phyloP scores from a whole-genome alignment of 192 early-diverging fungal genomes.

The Chytriomyces sp. region DNA sequence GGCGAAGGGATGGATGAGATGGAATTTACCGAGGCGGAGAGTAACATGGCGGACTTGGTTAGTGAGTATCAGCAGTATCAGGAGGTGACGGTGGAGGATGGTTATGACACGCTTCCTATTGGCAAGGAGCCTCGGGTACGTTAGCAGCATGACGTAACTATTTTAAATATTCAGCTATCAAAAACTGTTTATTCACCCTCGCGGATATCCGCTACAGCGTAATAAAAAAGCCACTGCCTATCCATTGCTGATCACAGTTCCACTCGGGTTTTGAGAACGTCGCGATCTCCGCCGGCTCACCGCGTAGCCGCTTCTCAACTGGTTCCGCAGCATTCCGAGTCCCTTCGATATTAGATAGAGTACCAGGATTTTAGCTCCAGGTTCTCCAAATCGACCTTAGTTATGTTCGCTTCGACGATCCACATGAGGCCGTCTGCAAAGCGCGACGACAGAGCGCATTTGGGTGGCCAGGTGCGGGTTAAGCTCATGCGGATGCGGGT shows the following conservation, averaged over 20 bases:
- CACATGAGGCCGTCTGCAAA: background rate
- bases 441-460: background rate
- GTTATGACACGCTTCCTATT: slow-evolving; percentile 36
- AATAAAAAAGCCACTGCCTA: slow-evolving; percentile 20
- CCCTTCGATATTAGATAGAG: slow-evolving; percentile 34
- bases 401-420: slow-evolving; percentile 36
- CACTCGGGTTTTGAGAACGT: slow-evolving; percentile 37
- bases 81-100: slow-evolving; percentile 60
- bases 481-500: too few relatives aligned
- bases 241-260: slow-evolving; percentile 17
- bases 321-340: slow-evolving; percentile 25
- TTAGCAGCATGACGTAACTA: background rate
- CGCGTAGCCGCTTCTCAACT: too few relatives aligned
- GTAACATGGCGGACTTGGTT: slow-evolving; percentile 98
- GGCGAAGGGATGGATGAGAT: slow-evolving; percentile 95
- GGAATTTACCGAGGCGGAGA: slow-evolving; percentile 93
- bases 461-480: slow-evolving; percentile 24
- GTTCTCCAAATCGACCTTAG: slow-evolving; percentile 28
- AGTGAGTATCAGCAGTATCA: slow-evolving; percentile 95
- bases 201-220: background rate
- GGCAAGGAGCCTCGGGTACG: too few relatives aligned
- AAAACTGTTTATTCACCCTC: background rate
- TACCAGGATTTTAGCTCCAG: slow-evolving; percentile 15
- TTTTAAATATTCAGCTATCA: background rate
- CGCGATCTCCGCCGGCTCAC: too few relatives aligned